Base-by-base conservation (phyloP, 768 basidiomycete genomes). In the Wakefieldia striispora region DNA sequence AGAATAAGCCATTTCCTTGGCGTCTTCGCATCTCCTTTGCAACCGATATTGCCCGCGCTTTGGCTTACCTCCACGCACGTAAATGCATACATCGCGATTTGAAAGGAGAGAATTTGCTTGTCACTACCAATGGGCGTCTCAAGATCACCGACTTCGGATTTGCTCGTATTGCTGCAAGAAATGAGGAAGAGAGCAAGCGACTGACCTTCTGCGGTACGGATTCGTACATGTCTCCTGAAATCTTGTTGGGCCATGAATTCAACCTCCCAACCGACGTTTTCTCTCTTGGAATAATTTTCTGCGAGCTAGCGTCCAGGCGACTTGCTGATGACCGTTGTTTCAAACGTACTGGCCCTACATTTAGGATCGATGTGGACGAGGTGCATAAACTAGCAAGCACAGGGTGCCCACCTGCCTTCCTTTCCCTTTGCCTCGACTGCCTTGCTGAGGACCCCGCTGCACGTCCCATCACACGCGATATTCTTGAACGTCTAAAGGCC, bases 61-160 rank as follows among this genome's bases (percentile, higher is more conserved):
- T 99, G n/a, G 93, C 95, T 6, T 99, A 97, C 67, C 86, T 97
- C 12, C 95, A 98, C 59, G 95, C 95, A 13, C 81, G 95, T 36
- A 88, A 91, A 65, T 88, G 86, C 67, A 89, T 88, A 53, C 87
- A 89, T 59, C 84, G 86, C 26, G 95, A 99, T 70, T 78, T 99
- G 56, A 99, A 99, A 69, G 95, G 94, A 33, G 95, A 98, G 73
- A 99, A 99, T 58, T 77, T 98, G 23, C 82, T 98, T n/a, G 85
- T 97, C 19, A 97, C 95, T 0, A 72, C 86, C 33, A 99, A 99
- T 61, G 91, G 92, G 19, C 83, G 95, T 38, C 78, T 98, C 62
- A 99, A 98, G 74, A 86, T 97, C 59, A 97, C 95, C n/a, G 95
- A 99, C 64, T 99, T 99, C 69, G 95, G 95, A 1, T 95, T 97